Evolutionary conservation across 78 protist genomes (phyloP).

Genomic region (Pelomyxa schiedti): DNA sequence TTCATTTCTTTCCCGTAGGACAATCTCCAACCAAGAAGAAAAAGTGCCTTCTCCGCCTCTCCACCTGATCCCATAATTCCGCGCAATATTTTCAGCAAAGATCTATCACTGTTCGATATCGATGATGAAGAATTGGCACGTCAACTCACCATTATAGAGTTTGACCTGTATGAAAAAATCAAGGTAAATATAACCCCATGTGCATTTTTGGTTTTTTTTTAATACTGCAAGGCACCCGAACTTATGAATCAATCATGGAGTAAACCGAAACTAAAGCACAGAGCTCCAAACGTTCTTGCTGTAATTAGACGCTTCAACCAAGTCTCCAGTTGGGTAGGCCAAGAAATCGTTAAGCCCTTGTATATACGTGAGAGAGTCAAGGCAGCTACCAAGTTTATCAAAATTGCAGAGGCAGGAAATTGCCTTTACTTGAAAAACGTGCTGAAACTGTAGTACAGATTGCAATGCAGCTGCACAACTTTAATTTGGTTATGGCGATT

Average conservation of each 20-base stretch:
- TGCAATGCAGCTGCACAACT: slow-evolving; percentile 45
- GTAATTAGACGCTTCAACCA: slow-evolving; percentile 50
- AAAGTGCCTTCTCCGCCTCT: no score
- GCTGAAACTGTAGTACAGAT: no score
- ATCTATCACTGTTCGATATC: slow-evolving; percentile 25
- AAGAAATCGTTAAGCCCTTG: slow-evolving; percentile 24
- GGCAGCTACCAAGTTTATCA: slow-evolving; percentile 36
- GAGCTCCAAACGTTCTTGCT: slow-evolving; percentile 47
- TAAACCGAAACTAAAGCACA: slow-evolving; percentile 22
- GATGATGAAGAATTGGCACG: slow-evolving; percentile 69
- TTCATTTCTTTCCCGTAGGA: no score
- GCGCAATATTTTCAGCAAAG: slow-evolving; percentile 45
- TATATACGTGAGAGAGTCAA: slow-evolving; percentile 28
- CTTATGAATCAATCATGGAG: slow-evolving; percentile 61
- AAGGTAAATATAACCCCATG: not conserved
- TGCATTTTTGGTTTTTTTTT: no score
- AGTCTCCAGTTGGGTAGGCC: slow-evolving; percentile 62
- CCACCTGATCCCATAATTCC: slow-evolving; percentile 59
- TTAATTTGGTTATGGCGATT: slow-evolving; percentile 53
- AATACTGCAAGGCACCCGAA: slow-evolving; percentile 39
- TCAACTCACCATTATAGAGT: slow-evolving; percentile 63
- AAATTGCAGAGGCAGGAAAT: slow-evolving; percentile 41
- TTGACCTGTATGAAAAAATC: not conserved
- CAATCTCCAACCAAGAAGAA: no score
- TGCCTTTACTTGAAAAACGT: no score